phyloP scores from a whole-genome alignment of 495 filamentous ascomycete species.

The Stereocaulon alpinum region DNA sequence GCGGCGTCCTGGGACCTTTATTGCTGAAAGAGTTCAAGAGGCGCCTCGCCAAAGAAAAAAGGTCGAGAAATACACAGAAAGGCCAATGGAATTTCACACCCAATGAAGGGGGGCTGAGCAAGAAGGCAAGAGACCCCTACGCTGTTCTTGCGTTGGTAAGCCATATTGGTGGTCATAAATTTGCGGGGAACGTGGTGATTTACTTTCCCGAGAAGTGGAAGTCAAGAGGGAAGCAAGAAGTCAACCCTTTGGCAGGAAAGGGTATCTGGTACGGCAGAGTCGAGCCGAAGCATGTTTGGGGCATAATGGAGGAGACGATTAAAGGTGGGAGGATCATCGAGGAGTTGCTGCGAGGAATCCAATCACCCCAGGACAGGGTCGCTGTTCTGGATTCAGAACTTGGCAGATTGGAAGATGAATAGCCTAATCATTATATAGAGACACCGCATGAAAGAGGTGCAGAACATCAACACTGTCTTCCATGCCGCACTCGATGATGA shows the following conservation, averaged over 20 bases:
- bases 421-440: not conserved
- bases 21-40: conserved; percentile 57
- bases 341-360: conserved; percentile 49
- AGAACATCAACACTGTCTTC: not conserved
- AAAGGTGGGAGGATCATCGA: conserved; percentile 58
- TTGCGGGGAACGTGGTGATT: conserved; percentile 85
- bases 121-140: conserved; percentile 28
- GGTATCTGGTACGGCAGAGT: conserved; percentile 93
- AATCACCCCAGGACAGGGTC: not conserved
- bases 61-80: not conserved
- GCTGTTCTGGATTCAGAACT: not conserved
- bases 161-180: conserved; percentile 89
- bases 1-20: conserved; percentile 67
- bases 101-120: conserved; percentile 4
- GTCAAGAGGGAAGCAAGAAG: conserved; percentile 26
- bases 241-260: conserved; percentile 59
- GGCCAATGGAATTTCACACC: too few species aligned
- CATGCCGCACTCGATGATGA: not conserved
- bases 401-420: too few species aligned
- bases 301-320: conserved; percentile 74
- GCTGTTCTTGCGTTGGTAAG: conserved; percentile 63
- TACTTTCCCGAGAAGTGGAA: conserved; percentile 60
- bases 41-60: conserved; percentile 26
- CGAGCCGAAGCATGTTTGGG: conserved; percentile 76
- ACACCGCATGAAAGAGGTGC: not conserved